Conservation (phyloP, 2,329 filamentous ascomycete species). For the Colletotrichum abscissum region DNA sequence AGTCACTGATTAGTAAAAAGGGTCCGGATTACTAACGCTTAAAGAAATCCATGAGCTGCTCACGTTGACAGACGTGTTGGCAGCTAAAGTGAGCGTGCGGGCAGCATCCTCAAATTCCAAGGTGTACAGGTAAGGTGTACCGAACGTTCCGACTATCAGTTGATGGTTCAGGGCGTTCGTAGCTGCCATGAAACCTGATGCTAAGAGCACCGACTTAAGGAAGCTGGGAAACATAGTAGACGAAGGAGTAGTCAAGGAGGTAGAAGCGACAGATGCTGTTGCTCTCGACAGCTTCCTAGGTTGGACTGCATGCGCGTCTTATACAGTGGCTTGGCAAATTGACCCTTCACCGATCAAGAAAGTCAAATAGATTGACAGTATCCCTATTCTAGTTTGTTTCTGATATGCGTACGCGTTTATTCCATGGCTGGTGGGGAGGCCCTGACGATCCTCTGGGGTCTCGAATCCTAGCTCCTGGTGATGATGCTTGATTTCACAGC, state of each 20-base stretch:
- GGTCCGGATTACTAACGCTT: not conserved
- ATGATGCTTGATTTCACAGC: not conserved
- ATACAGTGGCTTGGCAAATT: too few species aligned
- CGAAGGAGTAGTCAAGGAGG: not conserved
- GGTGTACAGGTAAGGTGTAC: slow-evolving; percentile 7
- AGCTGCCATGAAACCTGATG: not conserved
- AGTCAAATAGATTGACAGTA: not conserved
- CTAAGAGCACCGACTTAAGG: not conserved
- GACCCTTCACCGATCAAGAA: too few species aligned
- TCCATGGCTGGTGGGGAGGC: slow-evolving; percentile 1
- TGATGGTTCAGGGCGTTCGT: not conserved
- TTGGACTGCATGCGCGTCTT: too few species aligned
- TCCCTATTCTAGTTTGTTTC: not conserved
- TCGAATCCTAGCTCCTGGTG: not conserved
- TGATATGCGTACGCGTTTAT: not conserved
- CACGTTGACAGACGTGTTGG: slow-evolving; percentile 1
- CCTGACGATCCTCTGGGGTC: slow-evolving; percentile 2
- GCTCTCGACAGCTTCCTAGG: too few species aligned
- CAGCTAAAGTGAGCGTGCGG: not conserved
- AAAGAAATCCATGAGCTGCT: slow-evolving; percentile 17
- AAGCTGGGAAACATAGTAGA: not conserved
- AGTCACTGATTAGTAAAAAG: not conserved
- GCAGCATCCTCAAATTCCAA: slow-evolving; percentile 11
- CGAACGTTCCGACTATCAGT: slow-evolving; percentile 4
- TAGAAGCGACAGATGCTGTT: too few species aligned